Conservation (phyloP, 2,329 filamentous ascomycete genomes). For the Neopestalotiopsis clavispora region DNA sequence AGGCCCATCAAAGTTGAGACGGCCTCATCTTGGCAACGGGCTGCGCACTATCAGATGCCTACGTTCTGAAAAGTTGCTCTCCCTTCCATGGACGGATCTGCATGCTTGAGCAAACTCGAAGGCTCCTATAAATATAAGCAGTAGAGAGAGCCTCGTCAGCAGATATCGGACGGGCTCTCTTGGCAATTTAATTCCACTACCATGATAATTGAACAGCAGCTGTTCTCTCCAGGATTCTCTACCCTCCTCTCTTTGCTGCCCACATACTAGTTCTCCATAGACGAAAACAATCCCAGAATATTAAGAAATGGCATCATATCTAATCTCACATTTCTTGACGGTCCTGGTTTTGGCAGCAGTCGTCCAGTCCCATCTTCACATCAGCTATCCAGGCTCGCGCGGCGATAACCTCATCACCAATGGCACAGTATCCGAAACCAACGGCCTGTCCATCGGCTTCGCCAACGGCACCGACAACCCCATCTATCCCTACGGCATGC, state of each 20-base stretch:
- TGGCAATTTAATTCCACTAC: not conserved
- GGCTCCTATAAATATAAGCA: not conserved
- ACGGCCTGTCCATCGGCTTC: conserved; percentile 6
- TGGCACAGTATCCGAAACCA: conserved; percentile 14
- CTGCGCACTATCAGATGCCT: not conserved
- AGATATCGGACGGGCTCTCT: not conserved
- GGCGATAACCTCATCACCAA: conserved; percentile 68
- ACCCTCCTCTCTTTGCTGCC: not conserved
- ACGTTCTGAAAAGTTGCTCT: not conserved
- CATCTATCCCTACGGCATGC: conserved; percentile 68
- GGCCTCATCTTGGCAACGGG: not conserved
- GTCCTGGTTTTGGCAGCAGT: not conserved
- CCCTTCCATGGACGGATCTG: not conserved
- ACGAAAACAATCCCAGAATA: not conserved
- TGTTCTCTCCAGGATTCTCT: not conserved
- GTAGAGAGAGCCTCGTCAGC: not conserved
- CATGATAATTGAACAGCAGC: not conserved
- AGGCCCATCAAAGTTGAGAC: not conserved
- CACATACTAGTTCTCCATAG: not conserved
- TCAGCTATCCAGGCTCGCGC: conserved; percentile 69
- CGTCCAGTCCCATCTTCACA: conserved; percentile 53
- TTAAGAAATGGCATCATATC: not conserved
- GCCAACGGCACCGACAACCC: not conserved
- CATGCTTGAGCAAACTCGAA: not conserved
- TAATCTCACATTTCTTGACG: not conserved